phyloP scores from a whole-genome alignment of 164 flowering plant species.

The Aristolochia fimbriata region DNA sequence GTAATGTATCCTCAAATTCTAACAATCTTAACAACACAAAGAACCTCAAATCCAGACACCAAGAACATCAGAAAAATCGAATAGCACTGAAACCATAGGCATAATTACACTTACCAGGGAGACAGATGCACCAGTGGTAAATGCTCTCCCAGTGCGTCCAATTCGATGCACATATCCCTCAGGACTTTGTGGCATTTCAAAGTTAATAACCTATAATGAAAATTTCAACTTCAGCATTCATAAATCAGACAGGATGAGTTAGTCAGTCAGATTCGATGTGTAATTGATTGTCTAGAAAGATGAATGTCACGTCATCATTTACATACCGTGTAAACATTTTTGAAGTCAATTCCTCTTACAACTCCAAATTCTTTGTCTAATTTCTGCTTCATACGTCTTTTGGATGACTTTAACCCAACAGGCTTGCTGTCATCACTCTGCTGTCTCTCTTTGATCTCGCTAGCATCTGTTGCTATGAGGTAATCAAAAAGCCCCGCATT shows the following conservation, averaged over 20 bases:
- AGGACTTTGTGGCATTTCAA: constrained; percentile 73
- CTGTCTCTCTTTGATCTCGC: constrained; percentile 43
- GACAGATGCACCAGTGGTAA: constrained; percentile 75
- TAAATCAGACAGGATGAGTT: no score
- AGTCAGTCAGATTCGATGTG: no score
- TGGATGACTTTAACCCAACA: constrained; percentile 38
- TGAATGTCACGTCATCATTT: neutral
- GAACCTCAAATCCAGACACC: neutral
- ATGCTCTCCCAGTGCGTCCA: constrained; percentile 96
- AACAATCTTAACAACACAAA: no score
- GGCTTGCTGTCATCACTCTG: constrained; percentile 24
- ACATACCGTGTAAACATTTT: constrained; percentile 85
- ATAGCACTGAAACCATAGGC: no score
- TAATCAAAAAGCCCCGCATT: constrained; percentile 96
- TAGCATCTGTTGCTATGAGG: constrained; percentile 81
- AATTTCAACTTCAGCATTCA: neutral
- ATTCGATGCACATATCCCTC: constrained; percentile 89
- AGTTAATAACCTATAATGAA: constrained; percentile 69
- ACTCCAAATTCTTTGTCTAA: constrained; percentile 90
- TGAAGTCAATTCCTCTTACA: constrained; percentile 94
- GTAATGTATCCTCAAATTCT: no score
- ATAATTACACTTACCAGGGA: constrained; percentile 59
- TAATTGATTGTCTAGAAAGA: no score
- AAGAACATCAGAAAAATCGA: neutral
- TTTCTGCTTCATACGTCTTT: constrained; percentile 39